These are phyloP conservation scores for Talaromyces sp. DNA, from an alignment of 2,329 filamentous ascomycete species.

Conservation along the genomic window DNA sequence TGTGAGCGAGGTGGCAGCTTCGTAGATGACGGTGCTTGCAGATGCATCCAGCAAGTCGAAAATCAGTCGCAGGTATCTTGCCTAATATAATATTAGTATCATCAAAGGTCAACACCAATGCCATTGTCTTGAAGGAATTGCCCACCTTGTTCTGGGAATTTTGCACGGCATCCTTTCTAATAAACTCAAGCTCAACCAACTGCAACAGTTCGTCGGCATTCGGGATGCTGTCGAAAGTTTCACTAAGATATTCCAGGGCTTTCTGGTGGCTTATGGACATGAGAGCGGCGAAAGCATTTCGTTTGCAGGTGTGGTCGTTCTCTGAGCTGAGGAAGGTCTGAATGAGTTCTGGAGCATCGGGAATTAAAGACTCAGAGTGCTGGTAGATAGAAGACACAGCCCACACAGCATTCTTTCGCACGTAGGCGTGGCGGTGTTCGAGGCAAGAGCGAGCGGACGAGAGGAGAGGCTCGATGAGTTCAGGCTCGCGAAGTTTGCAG, in stretches of 20 bases:
- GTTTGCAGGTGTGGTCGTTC: conserved; percentile 91
- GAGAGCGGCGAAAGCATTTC: conserved; percentile 92
- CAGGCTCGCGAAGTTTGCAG: conserved; percentile 89
- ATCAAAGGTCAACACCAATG: not conserved
- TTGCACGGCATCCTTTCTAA: conserved; percentile 91
- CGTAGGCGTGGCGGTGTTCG: conserved; percentile 93
- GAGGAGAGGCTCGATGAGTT: conserved; percentile 91
- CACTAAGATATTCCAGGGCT: conserved; percentile 78
- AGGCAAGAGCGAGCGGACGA: conserved; percentile 88
- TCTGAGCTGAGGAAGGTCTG: conserved; percentile 83
- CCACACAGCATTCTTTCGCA: conserved; percentile 96
- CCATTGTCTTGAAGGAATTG: conserved; percentile 3
- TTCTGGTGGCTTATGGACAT: conserved; percentile 89
- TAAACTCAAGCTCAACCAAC: conserved; percentile 92
- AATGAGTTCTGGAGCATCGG: conserved; percentile 89
- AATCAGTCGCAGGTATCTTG: conserved; percentile 85
- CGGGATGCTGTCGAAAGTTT: conserved; percentile 85
- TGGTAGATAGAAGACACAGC: conserved; percentile 87
- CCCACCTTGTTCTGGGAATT: conserved; percentile 88
- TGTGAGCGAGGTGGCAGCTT: conserved; percentile 91
- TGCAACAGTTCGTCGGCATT: conserved; percentile 93
- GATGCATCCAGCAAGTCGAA: conserved; percentile 93
- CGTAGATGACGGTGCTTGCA: conserved; percentile 92
- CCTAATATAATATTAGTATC: conserved; percentile 45
- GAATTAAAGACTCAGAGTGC: conserved; percentile 86